Conservation (phyloP, 129 eudicot genomes). For the Lactuca saligna region DNA sequence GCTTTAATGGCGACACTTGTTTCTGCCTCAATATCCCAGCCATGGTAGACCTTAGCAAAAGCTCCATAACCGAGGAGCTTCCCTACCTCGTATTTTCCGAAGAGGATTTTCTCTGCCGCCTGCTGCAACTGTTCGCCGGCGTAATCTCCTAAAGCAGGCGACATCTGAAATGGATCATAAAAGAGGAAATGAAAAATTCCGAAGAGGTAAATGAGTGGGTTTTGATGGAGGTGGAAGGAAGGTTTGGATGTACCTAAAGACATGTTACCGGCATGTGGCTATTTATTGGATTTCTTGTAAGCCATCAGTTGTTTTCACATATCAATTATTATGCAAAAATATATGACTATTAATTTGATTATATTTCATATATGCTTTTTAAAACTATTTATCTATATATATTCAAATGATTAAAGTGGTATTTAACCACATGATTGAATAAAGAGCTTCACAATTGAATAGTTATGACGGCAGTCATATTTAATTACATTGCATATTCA, state of each 20-base stretch:
- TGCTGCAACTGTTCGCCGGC: constrained; percentile 23
- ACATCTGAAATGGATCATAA: constrained; percentile 25
- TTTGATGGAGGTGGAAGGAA: constrained; percentile 7
- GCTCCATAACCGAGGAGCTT: constrained; percentile 73
- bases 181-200: background rate
- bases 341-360: background rate
- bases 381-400: no score
- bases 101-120: constrained; percentile 30
- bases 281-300: constrained; percentile 22
- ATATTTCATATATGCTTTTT: background rate
- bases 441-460: no score
- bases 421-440: no score
- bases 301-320: background rate
- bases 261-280: constrained; percentile 13
- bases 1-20: constrained; percentile 70
- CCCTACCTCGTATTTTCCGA: constrained; percentile 66
- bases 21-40: constrained; percentile 36
- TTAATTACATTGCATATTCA: no score
- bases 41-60: constrained; percentile 74
- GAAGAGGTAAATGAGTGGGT: background rate
- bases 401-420: no score
- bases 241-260: constrained; percentile 17
- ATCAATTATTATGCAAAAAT: background rate
- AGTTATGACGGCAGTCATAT: no score
- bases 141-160: constrained; percentile 30